Conservation (phyloP, 2,329 filamentous ascomycete species). For the Phialemonium atrogriseum region DNA sequence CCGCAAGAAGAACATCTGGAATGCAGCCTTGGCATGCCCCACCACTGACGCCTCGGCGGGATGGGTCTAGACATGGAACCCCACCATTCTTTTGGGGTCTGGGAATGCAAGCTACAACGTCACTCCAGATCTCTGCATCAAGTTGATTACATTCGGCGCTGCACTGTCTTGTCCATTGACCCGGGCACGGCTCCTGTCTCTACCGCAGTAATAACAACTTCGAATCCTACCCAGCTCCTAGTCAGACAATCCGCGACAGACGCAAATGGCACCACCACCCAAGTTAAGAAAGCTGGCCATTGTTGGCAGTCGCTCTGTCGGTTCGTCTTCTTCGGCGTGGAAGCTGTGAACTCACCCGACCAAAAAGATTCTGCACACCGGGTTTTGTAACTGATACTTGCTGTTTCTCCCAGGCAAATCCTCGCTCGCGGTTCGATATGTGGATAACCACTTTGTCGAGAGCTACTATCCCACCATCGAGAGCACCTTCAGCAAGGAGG, state of each 20-base stretch:
- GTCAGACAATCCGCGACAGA: slow-evolving; percentile 46
- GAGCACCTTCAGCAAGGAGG: slow-evolving; percentile 95
- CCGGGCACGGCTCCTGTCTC: too few species aligned
- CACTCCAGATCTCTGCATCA: too few species aligned
- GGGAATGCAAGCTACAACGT: too few species aligned
- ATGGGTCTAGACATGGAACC: too few species aligned
- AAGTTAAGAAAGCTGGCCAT: slow-evolving; percentile 96
- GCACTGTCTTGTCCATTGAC: not conserved
- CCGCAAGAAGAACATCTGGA: too few species aligned
- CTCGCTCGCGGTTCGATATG: slow-evolving; percentile 91
- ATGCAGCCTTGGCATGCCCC: too few species aligned
- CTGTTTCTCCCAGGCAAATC: slow-evolving; percentile 66
- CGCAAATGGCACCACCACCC: slow-evolving; percentile 57
- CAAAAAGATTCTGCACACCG: too few species aligned
- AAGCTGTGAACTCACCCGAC: too few species aligned
- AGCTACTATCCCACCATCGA: slow-evolving; percentile 99
- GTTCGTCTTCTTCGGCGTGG: slow-evolving; percentile 32
- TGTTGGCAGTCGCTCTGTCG: slow-evolving; percentile 85
- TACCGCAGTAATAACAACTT: not conserved
- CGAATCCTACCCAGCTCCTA: not conserved
- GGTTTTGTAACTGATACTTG: too few species aligned
- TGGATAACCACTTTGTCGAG: slow-evolving; percentile 97
- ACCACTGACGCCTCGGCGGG: too few species aligned
- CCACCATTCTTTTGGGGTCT: too few species aligned
- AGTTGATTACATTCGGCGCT: too few species aligned